Conservation (phyloP, 345 rosid genomes). For the Theobroma cacao region DNA sequence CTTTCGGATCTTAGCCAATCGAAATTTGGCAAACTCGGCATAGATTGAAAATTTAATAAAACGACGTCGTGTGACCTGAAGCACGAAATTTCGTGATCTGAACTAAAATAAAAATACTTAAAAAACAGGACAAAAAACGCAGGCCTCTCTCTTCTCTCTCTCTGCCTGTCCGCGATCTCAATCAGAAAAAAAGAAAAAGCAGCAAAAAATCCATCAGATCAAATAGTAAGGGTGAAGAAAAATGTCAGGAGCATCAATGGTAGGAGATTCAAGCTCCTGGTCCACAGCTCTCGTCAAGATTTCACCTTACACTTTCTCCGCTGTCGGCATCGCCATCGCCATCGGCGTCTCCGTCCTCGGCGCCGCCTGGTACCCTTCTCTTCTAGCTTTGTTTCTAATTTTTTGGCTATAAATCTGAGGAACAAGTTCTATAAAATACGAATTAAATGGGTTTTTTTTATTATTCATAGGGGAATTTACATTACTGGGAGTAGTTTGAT, state of each 20-base stretch:
- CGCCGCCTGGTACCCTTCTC: slow-evolving; percentile 78
- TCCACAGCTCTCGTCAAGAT: slow-evolving; percentile 64
- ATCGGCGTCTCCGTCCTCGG: slow-evolving; percentile 99
- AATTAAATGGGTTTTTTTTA: not conserved
- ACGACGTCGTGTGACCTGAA: no score
- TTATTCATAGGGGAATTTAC: slow-evolving; percentile 75
- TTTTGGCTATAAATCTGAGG: not conserved
- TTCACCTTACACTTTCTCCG: slow-evolving; percentile 95
- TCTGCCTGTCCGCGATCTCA: not conserved
- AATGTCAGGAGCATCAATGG: slow-evolving; percentile 38
- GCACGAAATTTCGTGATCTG: no score
- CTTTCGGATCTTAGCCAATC: no score
- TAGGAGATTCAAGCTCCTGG: slow-evolving; percentile 71
- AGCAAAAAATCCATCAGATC: slow-evolving; percentile 8
- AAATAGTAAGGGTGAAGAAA: not conserved
- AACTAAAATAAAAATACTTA: no score
- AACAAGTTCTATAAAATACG: not conserved
- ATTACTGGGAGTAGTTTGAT: slow-evolving; percentile 98
- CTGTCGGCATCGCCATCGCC: slow-evolving; percentile 89
- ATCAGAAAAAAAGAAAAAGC: not conserved
- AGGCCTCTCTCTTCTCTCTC: not conserved
- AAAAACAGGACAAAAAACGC: no score
- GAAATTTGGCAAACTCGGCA: no score
- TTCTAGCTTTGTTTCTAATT: not conserved
- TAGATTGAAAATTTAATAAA: no score